Conservation (phyloP, 2,329 filamentous ascomycete genomes). For the Claviceps sp. region DNA sequence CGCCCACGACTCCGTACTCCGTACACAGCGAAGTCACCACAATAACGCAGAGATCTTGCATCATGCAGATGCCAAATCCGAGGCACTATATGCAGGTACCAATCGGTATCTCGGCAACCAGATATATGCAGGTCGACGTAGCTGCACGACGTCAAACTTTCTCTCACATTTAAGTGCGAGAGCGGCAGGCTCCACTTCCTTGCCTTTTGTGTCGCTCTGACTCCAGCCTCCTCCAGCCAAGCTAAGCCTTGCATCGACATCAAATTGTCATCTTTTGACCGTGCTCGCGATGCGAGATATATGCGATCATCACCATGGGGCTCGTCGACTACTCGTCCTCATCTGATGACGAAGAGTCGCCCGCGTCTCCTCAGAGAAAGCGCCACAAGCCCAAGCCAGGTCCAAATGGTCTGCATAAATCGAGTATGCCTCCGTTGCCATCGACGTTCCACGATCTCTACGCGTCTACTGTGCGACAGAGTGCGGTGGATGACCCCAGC, state of each 20-base stretch:
- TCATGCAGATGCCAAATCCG: no score
- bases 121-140: not conserved
- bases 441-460: conserved; percentile 79
- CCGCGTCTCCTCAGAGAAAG: conserved; percentile 12
- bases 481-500: conserved; percentile 66
- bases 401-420: conserved; percentile 1
- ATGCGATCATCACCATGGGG: conserved; percentile 9
- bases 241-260: no score
- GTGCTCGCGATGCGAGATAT: not conserved
- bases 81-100: no score
- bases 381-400: conserved; percentile 3
- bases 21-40: no score
- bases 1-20: no score
- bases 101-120: not conserved
- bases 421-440: conserved; percentile 58
- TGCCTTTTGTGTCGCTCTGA: not conserved
- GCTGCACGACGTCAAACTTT: not conserved
- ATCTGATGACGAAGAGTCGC: conserved; percentile 13
- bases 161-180: not conserved
- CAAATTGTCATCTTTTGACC: not conserved
- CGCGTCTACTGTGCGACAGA: conserved; percentile 64
- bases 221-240: not conserved
- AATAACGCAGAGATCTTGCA: no score
- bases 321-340: conserved; percentile 54
- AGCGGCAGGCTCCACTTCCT: not conserved